phyloP scores from a whole-genome alignment of 352 stramenopile species.

The Elongisporangium senticosum region DNA sequence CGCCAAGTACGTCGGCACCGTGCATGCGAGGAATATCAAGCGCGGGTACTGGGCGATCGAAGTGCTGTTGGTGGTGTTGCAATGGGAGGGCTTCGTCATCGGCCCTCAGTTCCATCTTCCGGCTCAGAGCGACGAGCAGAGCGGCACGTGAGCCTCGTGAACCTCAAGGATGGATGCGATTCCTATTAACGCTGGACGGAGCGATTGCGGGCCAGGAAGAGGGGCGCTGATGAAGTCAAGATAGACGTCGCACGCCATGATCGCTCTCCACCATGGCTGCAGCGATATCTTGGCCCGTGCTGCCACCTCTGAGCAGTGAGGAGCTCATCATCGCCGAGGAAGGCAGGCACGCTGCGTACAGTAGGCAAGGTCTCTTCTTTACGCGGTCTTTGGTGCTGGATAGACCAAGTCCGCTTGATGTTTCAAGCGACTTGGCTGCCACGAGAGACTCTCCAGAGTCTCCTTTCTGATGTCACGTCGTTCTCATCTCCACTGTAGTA shows the following conservation, averaged over 20 bases:
- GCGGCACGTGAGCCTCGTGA: neutral
- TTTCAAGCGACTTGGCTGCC: neutral
- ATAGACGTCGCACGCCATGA: too few species aligned
- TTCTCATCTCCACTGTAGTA: neutral
- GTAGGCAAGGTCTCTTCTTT: neutral
- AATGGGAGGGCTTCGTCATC: constrained; percentile 36
- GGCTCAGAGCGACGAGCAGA: neutral
- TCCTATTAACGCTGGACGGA: neutral
- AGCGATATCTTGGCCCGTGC: too few species aligned
- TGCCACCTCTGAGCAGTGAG: neutral
- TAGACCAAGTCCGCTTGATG: neutral
- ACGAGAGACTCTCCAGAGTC: neutral
- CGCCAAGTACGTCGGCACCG: constrained; percentile 29
- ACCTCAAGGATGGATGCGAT: neutral
- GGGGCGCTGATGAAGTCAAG: too few species aligned
- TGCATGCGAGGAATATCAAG: constrained; percentile 27
- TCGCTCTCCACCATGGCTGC: too few species aligned
- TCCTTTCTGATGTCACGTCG: neutral
- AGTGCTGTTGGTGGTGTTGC: constrained; percentile 37
- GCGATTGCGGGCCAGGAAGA: too few species aligned
- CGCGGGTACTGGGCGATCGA: constrained; percentile 47
- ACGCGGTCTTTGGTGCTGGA: too few species aligned
- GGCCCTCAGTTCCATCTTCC: constrained; percentile 35
- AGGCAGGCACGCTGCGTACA: neutral
- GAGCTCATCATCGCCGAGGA: neutral